Evolutionary conservation across 768 basidiomycete species (phyloP).

Genomic region (Sarcodon aspratus): DNA sequence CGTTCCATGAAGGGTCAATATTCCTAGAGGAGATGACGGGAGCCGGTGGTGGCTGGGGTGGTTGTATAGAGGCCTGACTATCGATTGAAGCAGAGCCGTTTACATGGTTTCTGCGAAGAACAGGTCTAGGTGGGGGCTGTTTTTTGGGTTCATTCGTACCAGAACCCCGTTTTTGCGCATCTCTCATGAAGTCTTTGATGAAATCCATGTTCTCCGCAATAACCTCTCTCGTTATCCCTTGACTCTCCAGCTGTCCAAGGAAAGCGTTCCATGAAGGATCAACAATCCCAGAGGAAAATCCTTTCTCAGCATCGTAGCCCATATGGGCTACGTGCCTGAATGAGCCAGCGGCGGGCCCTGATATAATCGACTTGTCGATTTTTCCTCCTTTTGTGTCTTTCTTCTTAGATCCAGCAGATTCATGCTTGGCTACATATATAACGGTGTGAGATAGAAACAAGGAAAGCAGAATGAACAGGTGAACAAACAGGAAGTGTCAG

Average conservation of each 20-base stretch:
- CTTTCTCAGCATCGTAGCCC: constrained; percentile 82
- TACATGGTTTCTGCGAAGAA: constrained; percentile 20
- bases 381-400: constrained; percentile 54
- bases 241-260: constrained; percentile 8
- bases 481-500: constrained; percentile 21
- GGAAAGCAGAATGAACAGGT: neutral
- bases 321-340: constrained; percentile 92
- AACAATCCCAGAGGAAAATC: constrained; percentile 54
- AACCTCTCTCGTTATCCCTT: constrained; percentile 57
- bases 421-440: constrained; percentile 25
- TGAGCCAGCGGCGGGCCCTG: constrained; percentile 62
- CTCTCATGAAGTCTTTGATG: constrained; percentile 71
- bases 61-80: constrained; percentile 28
- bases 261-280: no score
- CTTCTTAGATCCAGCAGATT: constrained; percentile 35
- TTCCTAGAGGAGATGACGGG: constrained; percentile 41
- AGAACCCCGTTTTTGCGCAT: constrained; percentile 25
- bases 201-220: constrained; percentile 78
- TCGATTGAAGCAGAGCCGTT: constrained; percentile 13
- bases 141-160: constrained; percentile 20
- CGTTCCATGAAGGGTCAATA: constrained; percentile 85
- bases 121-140: constrained; percentile 21
- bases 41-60: constrained; percentile 20
- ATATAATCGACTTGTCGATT: constrained; percentile 91
- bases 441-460: constrained; percentile 6